phyloP scores from a whole-genome alignment of 2,329 filamentous ascomycete species.

The Aspergillus arachidicola region DNA sequence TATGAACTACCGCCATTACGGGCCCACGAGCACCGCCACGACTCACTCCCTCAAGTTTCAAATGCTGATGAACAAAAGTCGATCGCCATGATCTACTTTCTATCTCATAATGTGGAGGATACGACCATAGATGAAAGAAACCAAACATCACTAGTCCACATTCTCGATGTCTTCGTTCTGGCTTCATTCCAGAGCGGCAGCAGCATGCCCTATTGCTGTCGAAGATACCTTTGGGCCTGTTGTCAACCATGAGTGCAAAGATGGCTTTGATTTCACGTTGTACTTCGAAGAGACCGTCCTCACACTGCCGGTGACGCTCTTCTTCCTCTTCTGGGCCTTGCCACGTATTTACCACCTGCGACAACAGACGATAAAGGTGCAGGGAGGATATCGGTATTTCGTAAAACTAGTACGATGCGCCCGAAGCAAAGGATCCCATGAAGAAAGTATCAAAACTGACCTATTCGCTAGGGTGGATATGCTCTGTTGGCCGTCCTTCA shows the following conservation, averaged over 20 bases:
- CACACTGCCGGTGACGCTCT: background rate
- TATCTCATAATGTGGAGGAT: background rate
- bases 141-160: background rate
- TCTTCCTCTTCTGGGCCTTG: background rate
- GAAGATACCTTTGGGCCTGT: background rate
- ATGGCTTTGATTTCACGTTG: background rate
- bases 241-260: background rate
- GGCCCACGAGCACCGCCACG: background rate
- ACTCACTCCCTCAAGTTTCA: background rate
- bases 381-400: background rate
- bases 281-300: background rate
- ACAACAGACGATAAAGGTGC: background rate
- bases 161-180: background rate
- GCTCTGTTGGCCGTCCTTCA: background rate
- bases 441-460: background rate
- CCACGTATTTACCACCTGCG: background rate
- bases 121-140: background rate
- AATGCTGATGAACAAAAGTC: background rate
- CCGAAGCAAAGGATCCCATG: background rate
- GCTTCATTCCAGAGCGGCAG: background rate
- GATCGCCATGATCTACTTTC: background rate
- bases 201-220: background rate
- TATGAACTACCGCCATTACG: background rate
- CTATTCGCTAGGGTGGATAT: background rate
- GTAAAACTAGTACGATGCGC: background rate